Evolutionary conservation across 106 monocot species (phyloP).

Genomic region (Apostasia ramifera): DNA sequence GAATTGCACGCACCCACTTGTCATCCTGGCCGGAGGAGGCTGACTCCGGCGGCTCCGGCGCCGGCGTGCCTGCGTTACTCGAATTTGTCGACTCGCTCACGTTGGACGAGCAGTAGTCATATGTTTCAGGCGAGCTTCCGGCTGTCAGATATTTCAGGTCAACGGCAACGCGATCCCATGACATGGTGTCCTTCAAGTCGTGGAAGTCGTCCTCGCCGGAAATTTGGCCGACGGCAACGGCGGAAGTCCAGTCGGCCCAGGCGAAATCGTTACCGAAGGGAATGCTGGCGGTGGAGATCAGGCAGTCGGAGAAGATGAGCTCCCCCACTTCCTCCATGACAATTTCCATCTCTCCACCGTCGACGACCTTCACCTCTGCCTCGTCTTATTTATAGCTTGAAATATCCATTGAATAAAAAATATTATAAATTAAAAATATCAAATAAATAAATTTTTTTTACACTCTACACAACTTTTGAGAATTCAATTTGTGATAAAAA

Average conservation of each 20-base stretch:
- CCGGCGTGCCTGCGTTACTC: background rate
- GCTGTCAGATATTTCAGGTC: background rate
- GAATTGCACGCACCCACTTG: conserved; percentile 35
- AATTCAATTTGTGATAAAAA: no score
- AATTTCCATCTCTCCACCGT: conserved; percentile 10
- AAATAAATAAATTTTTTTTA: no score
- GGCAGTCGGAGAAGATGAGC: conserved; percentile 21
- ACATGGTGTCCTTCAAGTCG: conserved; percentile 20
- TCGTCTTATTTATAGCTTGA: no score
- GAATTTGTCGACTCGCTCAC: background rate
- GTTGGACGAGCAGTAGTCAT: no score
- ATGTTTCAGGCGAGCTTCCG: background rate
- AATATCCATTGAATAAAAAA: no score
- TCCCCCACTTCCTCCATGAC: conserved; percentile 16
- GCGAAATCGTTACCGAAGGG: background rate
- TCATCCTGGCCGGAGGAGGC: background rate
- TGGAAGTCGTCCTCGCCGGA: conserved; percentile 18
- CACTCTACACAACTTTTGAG: no score
- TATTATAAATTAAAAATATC: no score
- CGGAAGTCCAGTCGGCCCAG: conserved; percentile 7
- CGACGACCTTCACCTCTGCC: no score
- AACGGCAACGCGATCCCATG: background rate
- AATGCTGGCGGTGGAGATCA: conserved; percentile 17
- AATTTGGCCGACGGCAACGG: conserved; percentile 19
- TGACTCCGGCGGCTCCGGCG: background rate